These are phyloP conservation scores for Termitomyces sp. DNA, from an alignment of 768 basidiomycete genomes.

Conservation along the genomic window DNA sequence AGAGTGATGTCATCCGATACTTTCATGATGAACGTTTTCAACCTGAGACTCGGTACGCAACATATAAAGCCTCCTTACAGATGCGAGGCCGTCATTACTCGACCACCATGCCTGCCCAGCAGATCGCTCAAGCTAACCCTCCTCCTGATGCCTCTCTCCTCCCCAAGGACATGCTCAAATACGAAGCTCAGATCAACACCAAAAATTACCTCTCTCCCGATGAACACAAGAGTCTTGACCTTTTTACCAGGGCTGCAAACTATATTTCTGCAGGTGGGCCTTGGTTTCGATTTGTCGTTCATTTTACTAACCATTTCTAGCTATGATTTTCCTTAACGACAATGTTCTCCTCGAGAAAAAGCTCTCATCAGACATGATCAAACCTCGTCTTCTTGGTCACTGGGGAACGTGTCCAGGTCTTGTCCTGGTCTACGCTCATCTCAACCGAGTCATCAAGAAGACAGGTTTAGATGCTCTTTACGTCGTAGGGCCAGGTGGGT, in stretches of 20 bases:
- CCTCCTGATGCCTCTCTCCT: slow-evolving; percentile 67
- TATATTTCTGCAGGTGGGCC: slow-evolving; percentile 68
- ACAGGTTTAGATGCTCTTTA: slow-evolving; percentile 63
- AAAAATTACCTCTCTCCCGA: slow-evolving; percentile 42
- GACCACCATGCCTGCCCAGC: slow-evolving; percentile 50
- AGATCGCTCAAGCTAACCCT: slow-evolving; percentile 58
- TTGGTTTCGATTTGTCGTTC: background rate
- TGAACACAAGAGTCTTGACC: slow-evolving; percentile 48
- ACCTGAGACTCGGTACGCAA: background rate
- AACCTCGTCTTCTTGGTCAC: slow-evolving; percentile 76
- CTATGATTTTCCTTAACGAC: slow-evolving; percentile 81
- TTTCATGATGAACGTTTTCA: background rate
- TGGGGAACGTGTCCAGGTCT: slow-evolving; percentile 86
- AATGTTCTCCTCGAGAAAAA: slow-evolving; percentile 65
- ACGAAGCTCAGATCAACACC: slow-evolving; percentile 43
- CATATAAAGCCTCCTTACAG: background rate
- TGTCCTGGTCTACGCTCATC: slow-evolving; percentile 65
- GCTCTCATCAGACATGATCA: slow-evolving; percentile 67
- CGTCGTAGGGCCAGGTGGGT: slow-evolving; percentile 72
- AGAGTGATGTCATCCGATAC: background rate
- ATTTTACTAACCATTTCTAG: slow-evolving; percentile 26
- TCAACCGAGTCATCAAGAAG: slow-evolving; percentile 60
- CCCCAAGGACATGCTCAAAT: slow-evolving; percentile 51
- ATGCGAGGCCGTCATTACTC: background rate
- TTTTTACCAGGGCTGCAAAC: slow-evolving; percentile 60